A percentile compares a stretch with the other conserved stretches of the same genome.
Conservation (phyloP, 2,329 filamentous ascomycete genomes). For the Aaosphaeria arxii region DNA sequence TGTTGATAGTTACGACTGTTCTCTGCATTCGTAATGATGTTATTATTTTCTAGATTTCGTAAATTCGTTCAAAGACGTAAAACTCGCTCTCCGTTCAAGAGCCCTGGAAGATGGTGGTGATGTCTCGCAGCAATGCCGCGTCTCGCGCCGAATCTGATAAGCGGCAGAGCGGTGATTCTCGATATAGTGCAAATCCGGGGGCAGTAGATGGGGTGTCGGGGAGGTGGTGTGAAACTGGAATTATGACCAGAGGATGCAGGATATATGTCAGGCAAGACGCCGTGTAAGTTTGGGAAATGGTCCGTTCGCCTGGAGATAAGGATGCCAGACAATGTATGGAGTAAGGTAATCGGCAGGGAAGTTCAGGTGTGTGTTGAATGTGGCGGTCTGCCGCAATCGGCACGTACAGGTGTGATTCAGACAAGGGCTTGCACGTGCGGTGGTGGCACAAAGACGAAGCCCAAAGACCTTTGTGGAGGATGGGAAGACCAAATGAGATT, state of each 20-base stretch:
- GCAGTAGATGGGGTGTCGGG: too few species aligned
- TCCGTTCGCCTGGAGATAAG: too few species aligned
- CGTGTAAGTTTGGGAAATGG: too few species aligned
- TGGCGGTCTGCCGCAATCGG: slow-evolving; percentile 28
- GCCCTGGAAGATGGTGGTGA: too few species aligned
- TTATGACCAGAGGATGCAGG: too few species aligned
- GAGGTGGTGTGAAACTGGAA: too few species aligned
- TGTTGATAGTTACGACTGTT: slow-evolving; percentile 92
- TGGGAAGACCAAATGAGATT: too few species aligned
- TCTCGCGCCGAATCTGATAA: slow-evolving; percentile 10
- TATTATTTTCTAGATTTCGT: slow-evolving; percentile 1
- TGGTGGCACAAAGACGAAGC: slow-evolving; percentile 7
- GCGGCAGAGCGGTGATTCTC: slow-evolving; percentile 6
- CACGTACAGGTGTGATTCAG: neutral
- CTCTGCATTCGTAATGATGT: slow-evolving; percentile 34
- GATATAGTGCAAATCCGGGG: too few species aligned
- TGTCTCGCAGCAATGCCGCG: slow-evolving; percentile 5
- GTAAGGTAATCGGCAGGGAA: neutral
- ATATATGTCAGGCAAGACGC: too few species aligned
- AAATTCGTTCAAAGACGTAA: too few species aligned
- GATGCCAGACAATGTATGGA: slow-evolving; percentile 12
- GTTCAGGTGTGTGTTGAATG: slow-evolving; percentile 10
- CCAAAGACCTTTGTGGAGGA: neutral
- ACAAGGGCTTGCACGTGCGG: slow-evolving; percentile 10
- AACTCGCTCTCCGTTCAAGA: too few species aligned